Conservation (phyloP, 2,329 filamentous ascomycete genomes). For the Paecilomyces sp. region DNA sequence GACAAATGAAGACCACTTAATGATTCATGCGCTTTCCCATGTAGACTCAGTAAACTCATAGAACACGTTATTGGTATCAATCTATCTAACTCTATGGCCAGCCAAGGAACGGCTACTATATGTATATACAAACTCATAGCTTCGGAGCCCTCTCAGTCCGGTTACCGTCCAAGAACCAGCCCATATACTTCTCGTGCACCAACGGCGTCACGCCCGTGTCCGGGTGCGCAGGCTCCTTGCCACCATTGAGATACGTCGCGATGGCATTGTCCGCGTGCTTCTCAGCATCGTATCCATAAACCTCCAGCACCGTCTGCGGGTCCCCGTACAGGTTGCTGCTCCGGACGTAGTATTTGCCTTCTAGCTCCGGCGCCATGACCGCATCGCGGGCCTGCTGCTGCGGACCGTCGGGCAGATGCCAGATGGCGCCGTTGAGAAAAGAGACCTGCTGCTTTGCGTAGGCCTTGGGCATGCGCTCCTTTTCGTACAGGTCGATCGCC, state of each 20-base stretch:
- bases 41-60: background rate
- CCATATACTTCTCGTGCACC: constrained; percentile 24
- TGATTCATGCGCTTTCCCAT: background rate
- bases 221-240: constrained; percentile 17
- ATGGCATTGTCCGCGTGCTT: constrained; percentile 26
- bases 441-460: constrained; percentile 37
- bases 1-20: background rate
- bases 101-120: background rate
- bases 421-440: constrained; percentile 30
- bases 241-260: constrained; percentile 14
- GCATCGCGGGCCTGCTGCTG: constrained; percentile 27
- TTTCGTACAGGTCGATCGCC: constrained; percentile 34
- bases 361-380: constrained; percentile 28
- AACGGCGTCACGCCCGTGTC: constrained; percentile 20
- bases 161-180: constrained; percentile 23
- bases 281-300: constrained; percentile 37
- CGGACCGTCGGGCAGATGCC: constrained; percentile 29
- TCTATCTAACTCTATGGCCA: background rate
- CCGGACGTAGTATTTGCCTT: constrained; percentile 25
- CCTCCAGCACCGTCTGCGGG: constrained; percentile 27
- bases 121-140: background rate
- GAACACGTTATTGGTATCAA: background rate
- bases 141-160: background rate
- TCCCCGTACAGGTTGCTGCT: constrained; percentile 37
- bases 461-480: constrained; percentile 36